phyloP scores from a whole-genome alignment of 805 yeast genomes.

The Spathaspora gorwiae region DNA sequence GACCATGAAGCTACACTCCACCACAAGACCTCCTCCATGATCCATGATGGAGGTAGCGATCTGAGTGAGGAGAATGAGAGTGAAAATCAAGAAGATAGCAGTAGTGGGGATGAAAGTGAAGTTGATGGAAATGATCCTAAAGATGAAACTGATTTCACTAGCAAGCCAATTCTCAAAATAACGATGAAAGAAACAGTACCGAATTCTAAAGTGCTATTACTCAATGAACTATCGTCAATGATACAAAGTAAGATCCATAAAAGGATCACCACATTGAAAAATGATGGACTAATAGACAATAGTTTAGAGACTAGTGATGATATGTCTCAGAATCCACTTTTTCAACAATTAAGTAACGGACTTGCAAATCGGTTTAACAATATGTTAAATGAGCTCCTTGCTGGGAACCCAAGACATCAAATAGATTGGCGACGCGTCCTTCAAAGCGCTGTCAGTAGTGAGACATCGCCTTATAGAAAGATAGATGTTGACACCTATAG shows the following conservation, averaged over 20 bases:
- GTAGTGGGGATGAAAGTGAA: conserved; percentile 11
- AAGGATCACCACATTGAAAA: not conserved
- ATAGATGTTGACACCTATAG: conserved; percentile 8
- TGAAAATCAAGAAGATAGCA: conserved; percentile 9
- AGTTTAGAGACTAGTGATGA: not conserved
- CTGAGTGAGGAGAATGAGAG: conserved; percentile 5
- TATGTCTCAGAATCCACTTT: not conserved
- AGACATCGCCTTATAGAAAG: conserved; percentile 7
- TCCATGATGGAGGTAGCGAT: not conserved
- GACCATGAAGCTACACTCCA: conserved; percentile 5
- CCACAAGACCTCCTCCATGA: not conserved
- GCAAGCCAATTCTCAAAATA: conserved; percentile 4
- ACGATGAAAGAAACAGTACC: conserved; percentile 8
- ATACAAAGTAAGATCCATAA: conserved; percentile 14
- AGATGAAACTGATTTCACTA: conserved; percentile 1
- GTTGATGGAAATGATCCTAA: conserved; percentile 8
- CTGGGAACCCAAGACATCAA: conserved; percentile 1
- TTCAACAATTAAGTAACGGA: conserved; percentile 6
- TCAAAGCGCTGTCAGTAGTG: conserved; percentile 16
- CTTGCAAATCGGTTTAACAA: conserved; percentile 10
- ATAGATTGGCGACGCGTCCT: conserved; percentile 28
- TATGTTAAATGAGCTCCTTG: conserved; percentile 7
- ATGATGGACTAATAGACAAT: not conserved
- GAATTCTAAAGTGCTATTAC: conserved; percentile 17
- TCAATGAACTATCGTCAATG: conserved; percentile 18